A percentile compares a stretch with the other conserved stretches of the same genome.
Evolutionary conservation across 176 grass and related monocot genomes (phyloP).

Genomic region (Urochloa ruziziensis): DNA sequence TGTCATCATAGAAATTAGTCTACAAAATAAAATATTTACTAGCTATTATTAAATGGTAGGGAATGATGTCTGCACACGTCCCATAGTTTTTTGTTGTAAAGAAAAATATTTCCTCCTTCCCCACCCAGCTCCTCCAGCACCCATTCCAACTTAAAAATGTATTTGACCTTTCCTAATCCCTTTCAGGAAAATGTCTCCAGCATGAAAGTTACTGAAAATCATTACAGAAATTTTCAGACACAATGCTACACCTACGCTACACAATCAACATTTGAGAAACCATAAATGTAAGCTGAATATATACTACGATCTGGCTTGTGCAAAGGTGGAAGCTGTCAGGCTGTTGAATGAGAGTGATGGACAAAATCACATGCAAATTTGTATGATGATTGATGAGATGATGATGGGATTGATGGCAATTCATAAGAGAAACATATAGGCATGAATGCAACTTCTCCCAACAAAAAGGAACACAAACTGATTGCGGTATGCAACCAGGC

Average conservation of each 20-base stretch:
- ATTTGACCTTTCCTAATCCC: not conserved
- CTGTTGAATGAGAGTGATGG: no score
- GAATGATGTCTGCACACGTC: not conserved
- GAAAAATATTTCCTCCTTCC: not conserved
- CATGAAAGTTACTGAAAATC: not conserved
- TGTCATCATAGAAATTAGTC: not conserved
- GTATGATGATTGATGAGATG: not conserved
- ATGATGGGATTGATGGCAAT: no score
- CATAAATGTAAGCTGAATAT: not conserved
- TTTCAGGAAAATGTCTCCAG: not conserved
- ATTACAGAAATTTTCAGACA: not conserved
- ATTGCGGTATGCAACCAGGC: not conserved
- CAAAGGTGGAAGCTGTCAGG: no score
- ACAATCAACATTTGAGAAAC: not conserved
- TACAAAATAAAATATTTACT: not conserved
- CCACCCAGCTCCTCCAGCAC: not conserved
- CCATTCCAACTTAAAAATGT: conserved; percentile 7
- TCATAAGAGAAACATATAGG: not conserved
- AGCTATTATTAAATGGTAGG: not conserved
- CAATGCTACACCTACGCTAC: not conserved
- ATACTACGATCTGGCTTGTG: not conserved
- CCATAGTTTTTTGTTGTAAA: conserved; percentile 21
- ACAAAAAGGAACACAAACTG: not conserved
- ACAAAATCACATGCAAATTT: not conserved
- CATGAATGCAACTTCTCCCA: not conserved